Conservation (phyloP, 2,329 filamentous ascomycete genomes). For the Penicillium hesseltinei region DNA sequence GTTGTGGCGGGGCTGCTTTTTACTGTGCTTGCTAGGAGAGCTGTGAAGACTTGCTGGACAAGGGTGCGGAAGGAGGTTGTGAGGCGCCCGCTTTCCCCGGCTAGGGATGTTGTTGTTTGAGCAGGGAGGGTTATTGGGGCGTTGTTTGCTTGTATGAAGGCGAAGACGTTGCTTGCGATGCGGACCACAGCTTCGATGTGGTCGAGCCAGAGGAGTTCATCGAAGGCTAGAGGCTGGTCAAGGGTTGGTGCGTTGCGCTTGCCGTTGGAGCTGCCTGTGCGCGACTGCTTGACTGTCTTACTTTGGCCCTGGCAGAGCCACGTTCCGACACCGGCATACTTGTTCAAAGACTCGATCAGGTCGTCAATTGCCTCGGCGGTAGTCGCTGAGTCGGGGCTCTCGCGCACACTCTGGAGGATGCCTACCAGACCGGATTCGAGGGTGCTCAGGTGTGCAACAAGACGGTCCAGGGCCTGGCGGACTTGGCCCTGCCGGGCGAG, state of each 20-base stretch:
- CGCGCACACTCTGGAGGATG: slow-evolving; percentile 62
- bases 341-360: slow-evolving; percentile 74
- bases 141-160: slow-evolving; percentile 48
- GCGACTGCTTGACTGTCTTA: slow-evolving; percentile 52
- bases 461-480: slow-evolving; percentile 75
- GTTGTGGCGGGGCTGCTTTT: slow-evolving; percentile 31
- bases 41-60: slow-evolving; percentile 88
- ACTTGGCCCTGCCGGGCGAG: slow-evolving; percentile 86
- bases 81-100: slow-evolving; percentile 46
- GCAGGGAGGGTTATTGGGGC: slow-evolving; percentile 18
- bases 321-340: slow-evolving; percentile 88
- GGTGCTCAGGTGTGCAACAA: slow-evolving; percentile 76
- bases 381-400: slow-evolving; percentile 56
- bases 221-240: slow-evolving; percentile 57
- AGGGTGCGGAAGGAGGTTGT: slow-evolving; percentile 68
- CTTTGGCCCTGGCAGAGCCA: slow-evolving; percentile 92
- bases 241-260: slow-evolving; percentile 46
- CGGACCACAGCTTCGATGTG: slow-evolving; percentile 62
- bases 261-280: slow-evolving; percentile 32
- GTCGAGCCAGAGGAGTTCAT: slow-evolving; percentile 66
- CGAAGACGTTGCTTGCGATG: slow-evolving; percentile 63
- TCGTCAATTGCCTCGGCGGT: slow-evolving; percentile 68
- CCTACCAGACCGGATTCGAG: slow-evolving; percentile 76
- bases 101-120: slow-evolving; percentile 12
- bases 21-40: slow-evolving; percentile 75